A percentile compares a stretch with the other conserved stretches of the same genome.
Evolutionary conservation across 345 rosid genomes (phyloP).

Genomic region (Trapa bicornis): DNA sequence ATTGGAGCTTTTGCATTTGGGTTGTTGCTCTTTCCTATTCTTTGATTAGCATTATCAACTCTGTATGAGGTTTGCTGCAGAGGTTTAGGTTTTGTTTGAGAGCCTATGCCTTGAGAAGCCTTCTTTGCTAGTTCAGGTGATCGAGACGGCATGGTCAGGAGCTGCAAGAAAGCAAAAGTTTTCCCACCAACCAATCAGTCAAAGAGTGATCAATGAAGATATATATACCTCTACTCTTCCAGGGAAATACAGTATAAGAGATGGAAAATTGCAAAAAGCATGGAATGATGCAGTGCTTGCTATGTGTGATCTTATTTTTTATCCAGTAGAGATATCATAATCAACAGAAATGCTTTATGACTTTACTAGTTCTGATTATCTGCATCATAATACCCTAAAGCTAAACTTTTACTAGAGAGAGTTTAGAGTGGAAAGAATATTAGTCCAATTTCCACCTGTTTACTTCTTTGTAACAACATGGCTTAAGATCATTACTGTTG

Average conservation of each 20-base stretch:
- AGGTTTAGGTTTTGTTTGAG: slow-evolving; percentile 23
- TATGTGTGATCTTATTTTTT: too few relatives aligned
- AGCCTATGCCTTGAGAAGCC: slow-evolving; percentile 19
- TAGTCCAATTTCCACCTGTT: too few relatives aligned
- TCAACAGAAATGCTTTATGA: too few relatives aligned
- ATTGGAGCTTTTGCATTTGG: slow-evolving; percentile 19
- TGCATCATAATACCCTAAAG: too few relatives aligned
- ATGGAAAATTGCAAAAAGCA: too few relatives aligned
- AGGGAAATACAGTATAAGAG: background rate
- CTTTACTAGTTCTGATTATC: too few relatives aligned
- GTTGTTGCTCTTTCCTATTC: slow-evolving; percentile 18
- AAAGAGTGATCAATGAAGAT: too few relatives aligned
- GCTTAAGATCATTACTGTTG: background rate
- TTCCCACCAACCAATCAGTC: background rate
- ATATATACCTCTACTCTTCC: too few relatives aligned
- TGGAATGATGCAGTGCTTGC: too few relatives aligned
- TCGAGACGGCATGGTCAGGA: slow-evolving; percentile 21
- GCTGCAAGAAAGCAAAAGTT: slow-evolving; percentile 27
- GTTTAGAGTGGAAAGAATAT: too few relatives aligned
- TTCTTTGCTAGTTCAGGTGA: slow-evolving; percentile 41
- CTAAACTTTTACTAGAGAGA: too few relatives aligned
- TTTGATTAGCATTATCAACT: slow-evolving; percentile 21
- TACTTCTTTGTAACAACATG: background rate
- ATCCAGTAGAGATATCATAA: too few relatives aligned
- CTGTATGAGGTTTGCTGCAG: slow-evolving; percentile 23